Percentiles rank a stretch among this genome's conserved stretches.
Evolutionary conservation across 2,329 filamentous ascomycete genomes (phyloP).

Genomic region (Blumeria graminis): DNA sequence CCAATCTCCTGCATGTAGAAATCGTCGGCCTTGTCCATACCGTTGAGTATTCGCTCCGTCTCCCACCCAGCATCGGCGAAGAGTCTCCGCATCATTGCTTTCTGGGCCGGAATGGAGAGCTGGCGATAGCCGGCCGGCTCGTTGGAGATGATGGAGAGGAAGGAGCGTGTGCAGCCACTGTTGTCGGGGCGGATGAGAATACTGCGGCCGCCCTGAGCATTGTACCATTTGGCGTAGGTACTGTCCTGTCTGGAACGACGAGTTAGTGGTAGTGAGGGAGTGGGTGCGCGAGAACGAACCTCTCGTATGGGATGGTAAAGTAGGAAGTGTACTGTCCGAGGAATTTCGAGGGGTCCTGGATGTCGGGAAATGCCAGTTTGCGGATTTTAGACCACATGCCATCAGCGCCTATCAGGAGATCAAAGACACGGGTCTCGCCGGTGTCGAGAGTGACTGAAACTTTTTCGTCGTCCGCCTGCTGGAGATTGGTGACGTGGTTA

Average conservation of each 20-base stretch:
- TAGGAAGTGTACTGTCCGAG: conserved; percentile 15
- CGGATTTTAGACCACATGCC: conserved; percentile 26
- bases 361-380: conserved; percentile 12
- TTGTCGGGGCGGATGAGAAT: conserved; percentile 21
- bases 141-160: conserved; percentile 14
- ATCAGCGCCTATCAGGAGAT: conserved; percentile 30
- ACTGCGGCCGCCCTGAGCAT: conserved; percentile 16
- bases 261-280: not conserved
- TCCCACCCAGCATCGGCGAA: conserved; percentile 25
- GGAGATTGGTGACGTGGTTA: conserved; percentile 8
- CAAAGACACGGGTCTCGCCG: conserved; percentile 20
- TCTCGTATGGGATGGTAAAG: conserved; percentile 16
- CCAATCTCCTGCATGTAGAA: conserved; percentile 23
- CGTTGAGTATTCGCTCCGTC: conserved; percentile 19
- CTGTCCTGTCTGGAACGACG: conserved; percentile 5
- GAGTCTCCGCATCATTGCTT: conserved; percentile 19
- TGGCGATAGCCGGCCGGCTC: conserved; percentile 2
- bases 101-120: conserved; percentile 16
- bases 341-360: conserved; percentile 9
- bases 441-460: conserved; percentile 21
- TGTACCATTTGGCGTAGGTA: conserved; percentile 16
- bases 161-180: conserved; percentile 17
- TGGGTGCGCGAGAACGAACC: conserved; percentile 7
- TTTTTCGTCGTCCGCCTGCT: conserved; percentile 7
- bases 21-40: conserved; percentile 18